Conservation (phyloP, 169 alveolate genomes). For the Plasmodium knowlesi region DNA sequence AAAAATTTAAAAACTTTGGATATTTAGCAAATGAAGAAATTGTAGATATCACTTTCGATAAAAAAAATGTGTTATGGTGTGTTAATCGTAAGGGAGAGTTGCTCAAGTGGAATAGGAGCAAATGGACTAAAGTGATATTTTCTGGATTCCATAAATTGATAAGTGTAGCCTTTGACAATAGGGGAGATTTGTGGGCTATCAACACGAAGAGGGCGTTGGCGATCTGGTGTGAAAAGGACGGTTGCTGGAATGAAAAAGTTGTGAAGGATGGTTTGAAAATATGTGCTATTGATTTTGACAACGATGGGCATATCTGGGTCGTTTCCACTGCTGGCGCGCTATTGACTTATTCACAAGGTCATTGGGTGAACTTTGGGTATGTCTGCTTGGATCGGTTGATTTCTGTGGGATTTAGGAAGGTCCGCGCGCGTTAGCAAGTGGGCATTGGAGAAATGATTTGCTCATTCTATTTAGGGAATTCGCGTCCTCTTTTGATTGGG, state of each 20-base stretch:
- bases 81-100: slow-evolving; percentile 70
- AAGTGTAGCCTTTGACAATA: slow-evolving; percentile 58
- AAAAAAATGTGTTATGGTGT: slow-evolving; percentile 71
- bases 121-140: slow-evolving; percentile 50
- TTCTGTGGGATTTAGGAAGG: slow-evolving; percentile 43
- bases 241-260: slow-evolving; percentile 59
- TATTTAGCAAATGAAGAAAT: slow-evolving; percentile 58
- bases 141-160: slow-evolving; percentile 57
- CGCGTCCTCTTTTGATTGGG: not conserved
- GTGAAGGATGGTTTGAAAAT: slow-evolving; percentile 55
- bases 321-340: slow-evolving; percentile 60
- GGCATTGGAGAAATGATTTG: not conserved
- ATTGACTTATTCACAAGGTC: slow-evolving; percentile 37
- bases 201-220: slow-evolving; percentile 61
- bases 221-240: slow-evolving; percentile 42
- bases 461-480: not conserved
- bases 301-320: slow-evolving; percentile 51
- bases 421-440: not conserved
- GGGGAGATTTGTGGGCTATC: slow-evolving; percentile 72
- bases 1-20: slow-evolving; percentile 35
- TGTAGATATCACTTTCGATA: slow-evolving; percentile 67
- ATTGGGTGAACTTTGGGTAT: slow-evolving; percentile 71
- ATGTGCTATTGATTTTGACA: slow-evolving; percentile 62
- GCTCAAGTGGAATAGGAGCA: slow-evolving; percentile 57
- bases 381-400: slow-evolving; percentile 41